phyloP scores from a whole-genome alignment of 306 rosid species.

The Delonix regia region DNA sequence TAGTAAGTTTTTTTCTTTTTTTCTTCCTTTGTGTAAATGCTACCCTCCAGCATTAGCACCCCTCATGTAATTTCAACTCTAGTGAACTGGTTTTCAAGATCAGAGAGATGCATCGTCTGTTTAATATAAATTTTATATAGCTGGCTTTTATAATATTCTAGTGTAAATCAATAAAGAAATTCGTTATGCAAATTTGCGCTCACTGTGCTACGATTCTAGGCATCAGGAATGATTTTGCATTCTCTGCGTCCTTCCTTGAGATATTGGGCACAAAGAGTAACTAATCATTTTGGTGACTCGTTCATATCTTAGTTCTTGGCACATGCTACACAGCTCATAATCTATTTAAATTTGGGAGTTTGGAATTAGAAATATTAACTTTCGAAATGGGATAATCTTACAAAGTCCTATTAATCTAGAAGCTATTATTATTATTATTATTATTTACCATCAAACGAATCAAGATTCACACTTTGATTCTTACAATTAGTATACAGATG shows the following conservation, averaged over 20 bases:
- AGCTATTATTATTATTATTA: not conserved
- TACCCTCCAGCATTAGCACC: not conserved
- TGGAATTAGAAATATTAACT: not conserved
- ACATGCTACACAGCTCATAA: not conserved
- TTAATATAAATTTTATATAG: not conserved
- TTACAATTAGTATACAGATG: not conserved
- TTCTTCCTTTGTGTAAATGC: slow-evolving; percentile 21
- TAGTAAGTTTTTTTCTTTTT: not conserved
- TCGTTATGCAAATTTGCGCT: too few relatives aligned
- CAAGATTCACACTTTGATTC: not conserved
- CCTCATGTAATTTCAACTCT: not conserved
- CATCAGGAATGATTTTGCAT: not conserved
- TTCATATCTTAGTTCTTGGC: not conserved
- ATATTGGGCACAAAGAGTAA: not conserved
- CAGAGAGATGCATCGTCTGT: not conserved
- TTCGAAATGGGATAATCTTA: not conserved
- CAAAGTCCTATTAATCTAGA: not conserved
- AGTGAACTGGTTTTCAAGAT: not conserved
- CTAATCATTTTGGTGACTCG: not conserved
- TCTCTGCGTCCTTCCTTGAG: not conserved
- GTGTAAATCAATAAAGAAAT: not conserved
- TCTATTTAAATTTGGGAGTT: not conserved
- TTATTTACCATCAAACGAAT: not conserved
- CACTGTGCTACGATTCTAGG: not conserved
- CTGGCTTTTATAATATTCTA: not conserved